phyloP scores from a whole-genome alignment of 768 basidiomycete species.

The Leccinum incarnatum region DNA sequence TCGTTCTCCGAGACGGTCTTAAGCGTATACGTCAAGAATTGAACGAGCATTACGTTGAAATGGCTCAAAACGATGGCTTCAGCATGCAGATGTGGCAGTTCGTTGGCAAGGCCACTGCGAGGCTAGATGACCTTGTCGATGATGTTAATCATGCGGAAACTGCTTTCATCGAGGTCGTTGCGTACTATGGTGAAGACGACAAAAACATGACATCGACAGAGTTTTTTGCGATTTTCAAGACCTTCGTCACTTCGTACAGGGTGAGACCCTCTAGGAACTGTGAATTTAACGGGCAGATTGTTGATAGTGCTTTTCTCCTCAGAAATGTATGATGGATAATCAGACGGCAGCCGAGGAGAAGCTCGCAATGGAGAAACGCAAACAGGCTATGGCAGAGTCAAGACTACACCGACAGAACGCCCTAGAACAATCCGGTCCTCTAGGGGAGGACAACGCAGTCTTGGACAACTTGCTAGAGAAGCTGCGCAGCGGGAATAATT shows the following conservation, averaged over 20 bases:
- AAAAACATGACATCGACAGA: slow-evolving; percentile 83
- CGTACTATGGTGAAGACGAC: slow-evolving; percentile 92
- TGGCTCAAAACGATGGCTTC: slow-evolving; percentile 71
- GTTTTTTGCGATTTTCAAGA: slow-evolving; percentile 97
- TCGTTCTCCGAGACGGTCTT: slow-evolving; percentile 73
- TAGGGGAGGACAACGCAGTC: slow-evolving; percentile 55
- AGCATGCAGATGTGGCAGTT: slow-evolving; percentile 93
- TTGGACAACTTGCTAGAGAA: slow-evolving; percentile 73
- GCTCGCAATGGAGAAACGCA: slow-evolving; percentile 63
- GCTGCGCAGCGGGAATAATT: slow-evolving; percentile 67
- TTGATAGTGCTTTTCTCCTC: slow-evolving; percentile 8
- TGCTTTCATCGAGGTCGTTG: slow-evolving; percentile 80
- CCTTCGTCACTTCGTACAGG: slow-evolving; percentile 91
- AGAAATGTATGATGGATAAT: slow-evolving; percentile 91
- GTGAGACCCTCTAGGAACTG: slow-evolving; percentile 36
- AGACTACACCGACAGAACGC: slow-evolving; percentile 53
- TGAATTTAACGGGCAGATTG: neutral
- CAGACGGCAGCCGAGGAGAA: slow-evolving; percentile 70
- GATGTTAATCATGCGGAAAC: slow-evolving; percentile 84
- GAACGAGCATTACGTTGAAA: slow-evolving; percentile 72
- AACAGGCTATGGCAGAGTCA: slow-evolving; percentile 62
- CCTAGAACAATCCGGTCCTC: slow-evolving; percentile 39
- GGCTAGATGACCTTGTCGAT: slow-evolving; percentile 82
- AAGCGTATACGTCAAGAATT: slow-evolving; percentile 78
- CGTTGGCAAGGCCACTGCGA: slow-evolving; percentile 66